Percentiles rank a stretch among this genome's conserved stretches.
phyloP scores from a whole-genome alignment of 2,329 filamentous ascomycete genomes.

The Fusarium albidum region DNA sequence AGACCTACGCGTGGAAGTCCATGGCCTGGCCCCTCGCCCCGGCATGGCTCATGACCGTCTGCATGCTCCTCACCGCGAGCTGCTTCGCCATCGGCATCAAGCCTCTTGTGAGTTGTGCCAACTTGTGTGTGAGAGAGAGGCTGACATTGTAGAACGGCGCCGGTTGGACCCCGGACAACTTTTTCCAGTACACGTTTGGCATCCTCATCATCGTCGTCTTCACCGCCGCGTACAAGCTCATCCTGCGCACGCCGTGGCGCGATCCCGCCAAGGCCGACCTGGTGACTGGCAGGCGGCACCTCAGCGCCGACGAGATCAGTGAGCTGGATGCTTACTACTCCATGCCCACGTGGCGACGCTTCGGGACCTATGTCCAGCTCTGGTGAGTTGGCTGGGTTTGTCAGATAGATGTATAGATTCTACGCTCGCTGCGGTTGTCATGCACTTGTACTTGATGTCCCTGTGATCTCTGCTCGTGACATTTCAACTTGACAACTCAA shows the following conservation, averaged over 20 bases:
- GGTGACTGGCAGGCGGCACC: background rate
- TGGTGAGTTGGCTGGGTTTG: too few species aligned
- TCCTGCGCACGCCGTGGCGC: conserved; percentile 5
- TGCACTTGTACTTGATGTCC: too few species aligned
- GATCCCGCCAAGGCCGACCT: conserved; percentile 11
- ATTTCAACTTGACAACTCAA: too few species aligned
- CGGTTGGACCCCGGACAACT: background rate
- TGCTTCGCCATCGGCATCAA: too few species aligned
- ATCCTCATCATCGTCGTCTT: conserved; percentile 7
- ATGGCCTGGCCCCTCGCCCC: background rate
- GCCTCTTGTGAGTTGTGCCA: too few species aligned
- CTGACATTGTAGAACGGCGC: background rate
- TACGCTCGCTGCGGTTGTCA: too few species aligned
- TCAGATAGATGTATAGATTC: too few species aligned
- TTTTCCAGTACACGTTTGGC: conserved; percentile 18
- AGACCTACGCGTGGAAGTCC: conserved; percentile 13
- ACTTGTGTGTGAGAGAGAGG: too few species aligned
- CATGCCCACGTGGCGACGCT: conserved; percentile 9
- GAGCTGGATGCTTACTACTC: conserved; percentile 13
- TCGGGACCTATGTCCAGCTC: conserved; percentile 5
- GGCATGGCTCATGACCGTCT: too few species aligned
- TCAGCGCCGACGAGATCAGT: conserved; percentile 4
- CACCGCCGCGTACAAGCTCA: conserved; percentile 9
- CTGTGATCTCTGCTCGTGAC: too few species aligned
- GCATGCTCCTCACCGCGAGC: too few species aligned